These are phyloP conservation scores for Termitomyces titanicus DNA, from an alignment of 768 basidiomycete species.

Conservation along the genomic window DNA sequence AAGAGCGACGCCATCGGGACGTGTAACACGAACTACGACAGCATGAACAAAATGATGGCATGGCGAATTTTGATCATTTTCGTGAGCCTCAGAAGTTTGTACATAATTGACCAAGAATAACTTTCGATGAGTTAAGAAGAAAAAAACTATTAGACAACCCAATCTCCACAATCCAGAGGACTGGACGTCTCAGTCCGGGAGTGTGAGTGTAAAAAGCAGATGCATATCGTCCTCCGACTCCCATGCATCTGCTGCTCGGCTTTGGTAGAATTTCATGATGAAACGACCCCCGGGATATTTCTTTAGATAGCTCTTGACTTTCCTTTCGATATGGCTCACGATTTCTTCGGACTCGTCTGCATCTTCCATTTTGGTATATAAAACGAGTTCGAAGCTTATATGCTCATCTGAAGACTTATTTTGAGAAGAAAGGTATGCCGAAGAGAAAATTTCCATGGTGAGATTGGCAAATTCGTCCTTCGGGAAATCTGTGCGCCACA, in stretches of 20 bases:
- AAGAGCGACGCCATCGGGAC: too few species aligned
- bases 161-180: too few species aligned
- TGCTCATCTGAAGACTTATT: too few species aligned
- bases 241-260: too few species aligned
- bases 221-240: not conserved
- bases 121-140: too few species aligned
- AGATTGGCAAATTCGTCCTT: not conserved
- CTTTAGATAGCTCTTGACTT: not conserved
- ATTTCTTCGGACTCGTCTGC: not conserved
- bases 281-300: not conserved
- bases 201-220: not conserved
- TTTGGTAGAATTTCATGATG: not conserved
- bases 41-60: too few species aligned
- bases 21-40: too few species aligned
- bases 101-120: too few species aligned
- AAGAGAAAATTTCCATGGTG: not conserved
- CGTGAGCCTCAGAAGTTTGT: too few species aligned
- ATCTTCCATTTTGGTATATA: not conserved
- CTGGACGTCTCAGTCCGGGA: too few species aligned
- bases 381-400: not conserved
- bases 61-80: too few species aligned
- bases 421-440: not conserved
- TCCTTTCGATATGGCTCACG: not conserved
- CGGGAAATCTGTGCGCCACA: not conserved
- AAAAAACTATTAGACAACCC: too few species aligned